Conservation (phyloP, 768 basidiomycete genomes). For the Amanita thiersii region DNA sequence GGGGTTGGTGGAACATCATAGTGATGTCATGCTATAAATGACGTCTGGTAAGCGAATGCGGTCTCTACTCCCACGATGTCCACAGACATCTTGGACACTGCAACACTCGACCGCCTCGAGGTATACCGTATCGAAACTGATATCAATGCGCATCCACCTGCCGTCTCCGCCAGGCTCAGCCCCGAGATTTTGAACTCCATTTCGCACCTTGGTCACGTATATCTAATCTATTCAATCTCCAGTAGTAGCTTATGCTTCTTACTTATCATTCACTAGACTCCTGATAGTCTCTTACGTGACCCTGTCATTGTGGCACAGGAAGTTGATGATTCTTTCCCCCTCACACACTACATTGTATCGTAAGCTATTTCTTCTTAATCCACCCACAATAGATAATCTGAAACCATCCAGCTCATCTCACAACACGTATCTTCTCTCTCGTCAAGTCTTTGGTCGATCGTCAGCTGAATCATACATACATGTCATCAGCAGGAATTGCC, state of each 20-base stretch:
- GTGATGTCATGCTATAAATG: too few relatives aligned
- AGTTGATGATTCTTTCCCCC: constrained; percentile 36
- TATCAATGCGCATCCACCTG: not conserved
- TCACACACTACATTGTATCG: constrained; percentile 54
- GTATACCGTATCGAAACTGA: not conserved
- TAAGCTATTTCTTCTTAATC: constrained; percentile 16
- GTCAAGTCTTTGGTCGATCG: constrained; percentile 47
- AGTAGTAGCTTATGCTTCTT: not conserved
- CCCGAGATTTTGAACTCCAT: constrained; percentile 28
- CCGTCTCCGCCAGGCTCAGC: constrained; percentile 22
- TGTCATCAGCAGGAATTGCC: constrained; percentile 40
- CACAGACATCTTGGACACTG: not conserved
- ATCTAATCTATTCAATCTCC: constrained; percentile 1
- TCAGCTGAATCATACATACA: constrained; percentile 48
- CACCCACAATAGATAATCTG: constrained; percentile 3
- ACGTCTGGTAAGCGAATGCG: too few relatives aligned
- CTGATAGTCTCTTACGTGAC: constrained; percentile 25
- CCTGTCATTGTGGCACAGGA: constrained; percentile 26
- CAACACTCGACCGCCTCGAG: not conserved
- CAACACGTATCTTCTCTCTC: constrained; percentile 56
- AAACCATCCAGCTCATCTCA: constrained; percentile 42
- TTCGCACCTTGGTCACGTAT: constrained; percentile 21
- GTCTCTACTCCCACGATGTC: not conserved
- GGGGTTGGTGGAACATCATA: too few relatives aligned
- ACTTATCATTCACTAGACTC: constrained; percentile 12